These are phyloP conservation scores for Grammothele lineata DNA, from an alignment of 768 basidiomycete genomes.

Conservation along the genomic window DNA sequence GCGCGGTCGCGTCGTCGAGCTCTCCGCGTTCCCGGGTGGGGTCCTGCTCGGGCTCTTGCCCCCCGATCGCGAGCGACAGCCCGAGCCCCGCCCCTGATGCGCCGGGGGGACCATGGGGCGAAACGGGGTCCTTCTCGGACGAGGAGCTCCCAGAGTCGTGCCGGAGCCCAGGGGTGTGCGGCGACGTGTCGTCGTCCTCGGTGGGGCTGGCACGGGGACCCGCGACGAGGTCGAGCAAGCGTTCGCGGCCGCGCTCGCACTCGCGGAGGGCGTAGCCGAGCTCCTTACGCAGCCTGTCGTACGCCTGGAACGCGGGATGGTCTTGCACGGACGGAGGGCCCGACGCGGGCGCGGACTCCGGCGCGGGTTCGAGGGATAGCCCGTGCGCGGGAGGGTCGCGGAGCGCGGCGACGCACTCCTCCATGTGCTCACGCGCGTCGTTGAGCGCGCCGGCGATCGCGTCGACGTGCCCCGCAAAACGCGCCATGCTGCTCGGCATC, in stretches of 20 bases:
- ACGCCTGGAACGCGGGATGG: conserved; percentile 56
- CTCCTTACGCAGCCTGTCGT: conserved; percentile 71
- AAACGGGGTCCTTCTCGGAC: conserved; percentile 47
- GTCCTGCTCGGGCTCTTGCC: conserved; percentile 31
- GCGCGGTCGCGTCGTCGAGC: conserved; percentile 52
- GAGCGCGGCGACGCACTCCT: conserved; percentile 55
- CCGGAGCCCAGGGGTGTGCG: conserved; percentile 45
- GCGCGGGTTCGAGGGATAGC: no score
- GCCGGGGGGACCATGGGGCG: conserved; percentile 16
- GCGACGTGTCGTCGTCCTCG: conserved; percentile 43
- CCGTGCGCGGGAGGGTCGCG: conserved; percentile 29
- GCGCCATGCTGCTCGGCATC: conserved; percentile 59
- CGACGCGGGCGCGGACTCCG: conserved; percentile 2
- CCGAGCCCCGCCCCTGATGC: conserved; percentile 8
- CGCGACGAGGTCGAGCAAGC: conserved; percentile 53
- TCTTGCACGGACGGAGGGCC: conserved; percentile 15
- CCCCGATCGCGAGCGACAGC: conserved; percentile 20
- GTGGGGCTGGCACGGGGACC: conserved; percentile 31
- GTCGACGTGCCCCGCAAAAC: conserved; percentile 73
- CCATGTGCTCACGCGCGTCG: conserved; percentile 66
- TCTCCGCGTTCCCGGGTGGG: no score
- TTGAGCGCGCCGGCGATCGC: conserved; percentile 64
- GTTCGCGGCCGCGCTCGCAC: conserved; percentile 74
- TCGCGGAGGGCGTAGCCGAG: conserved; percentile 76
- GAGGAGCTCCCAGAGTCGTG: conserved; percentile 49